Base-by-base conservation (phyloP, 306 rosid genomes). In the Hippophae tibetana region DNA sequence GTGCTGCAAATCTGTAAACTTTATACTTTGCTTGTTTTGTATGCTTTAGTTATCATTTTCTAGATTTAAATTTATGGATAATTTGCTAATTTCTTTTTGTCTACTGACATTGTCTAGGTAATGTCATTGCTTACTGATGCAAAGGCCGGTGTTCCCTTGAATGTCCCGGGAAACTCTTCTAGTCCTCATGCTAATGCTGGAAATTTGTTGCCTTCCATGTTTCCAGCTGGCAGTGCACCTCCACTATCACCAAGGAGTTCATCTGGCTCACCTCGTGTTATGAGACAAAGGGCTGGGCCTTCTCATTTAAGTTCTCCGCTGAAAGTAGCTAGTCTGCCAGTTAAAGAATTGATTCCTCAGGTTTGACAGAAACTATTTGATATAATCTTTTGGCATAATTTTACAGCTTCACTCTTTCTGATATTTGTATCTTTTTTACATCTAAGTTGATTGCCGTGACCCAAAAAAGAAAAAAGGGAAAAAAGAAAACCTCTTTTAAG, bases 141-240 rank as follows among this genome's bases (percentile, higher is more conserved):
- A 53, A 93, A 93, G 75, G 81, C 95, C 0, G 95, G 97, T 25
- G 86, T 59, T 70, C 94, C 99, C 47, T 80, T 93, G 79, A 93
- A 78, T 79, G 97, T 86, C 31, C 86, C 92, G 5, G 99, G 95
- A 25, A 86, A 76, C 64, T 82, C 90, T 74, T 86, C 97, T 42
- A 93, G 99, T 82, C 99, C 99, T 23, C 94, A 82, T 84, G 88
- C 95, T 27, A 60, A 62, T 65, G 54, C 76, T 3, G 75, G 76
- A 86, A 86, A 67, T 79, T 67, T 95, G 27, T 72, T 93, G 81
- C 99, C 99, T 46, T 93, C 99, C 61, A 86, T 93, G 93, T 93
- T 93, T 84, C 97, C 97, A 42, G 99, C 99, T 1, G 99, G 99
- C 65, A 88, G 94, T 77, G 99, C 94, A 38, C 99, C 99, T 3